A percentile compares a stretch with the other conserved stretches of the same genome.
Evolutionary conservation across 495 filamentous ascomycete genomes (phyloP).

Genomic region (Opeltia flavorubescens): DNA sequence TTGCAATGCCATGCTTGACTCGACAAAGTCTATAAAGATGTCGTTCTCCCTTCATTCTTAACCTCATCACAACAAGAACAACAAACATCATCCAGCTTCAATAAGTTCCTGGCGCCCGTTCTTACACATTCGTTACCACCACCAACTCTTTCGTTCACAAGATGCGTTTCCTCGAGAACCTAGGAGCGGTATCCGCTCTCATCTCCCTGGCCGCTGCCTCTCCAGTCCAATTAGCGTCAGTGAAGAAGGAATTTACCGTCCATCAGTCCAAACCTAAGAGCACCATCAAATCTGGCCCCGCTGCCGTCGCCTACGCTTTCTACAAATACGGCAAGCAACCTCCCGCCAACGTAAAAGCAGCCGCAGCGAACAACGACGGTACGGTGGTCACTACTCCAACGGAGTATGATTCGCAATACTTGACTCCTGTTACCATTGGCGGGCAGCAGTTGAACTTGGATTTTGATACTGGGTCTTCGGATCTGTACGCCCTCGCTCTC

Average conservation of each 20-base stretch:
- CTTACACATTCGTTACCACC: neutral
- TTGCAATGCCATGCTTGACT: too few species aligned
- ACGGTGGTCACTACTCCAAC: constrained; percentile 39
- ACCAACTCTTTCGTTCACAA: neutral
- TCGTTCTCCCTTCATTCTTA: neutral
- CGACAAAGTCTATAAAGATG: neutral
- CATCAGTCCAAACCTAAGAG: neutral
- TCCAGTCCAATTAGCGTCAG: neutral
- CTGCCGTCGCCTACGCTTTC: constrained; percentile 27
- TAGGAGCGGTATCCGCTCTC: neutral
- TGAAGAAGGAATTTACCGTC: neutral
- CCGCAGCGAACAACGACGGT: constrained; percentile 29
- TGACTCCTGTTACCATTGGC: constrained; percentile 53
- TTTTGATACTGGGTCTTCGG: constrained; percentile 62
- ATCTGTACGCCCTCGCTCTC: constrained; percentile 46
- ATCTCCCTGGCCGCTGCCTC: neutral
- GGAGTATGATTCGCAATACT: constrained; percentile 45
- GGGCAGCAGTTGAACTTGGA: constrained; percentile 48
- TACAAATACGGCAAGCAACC: constrained; percentile 28
- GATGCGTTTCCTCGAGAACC: neutral
- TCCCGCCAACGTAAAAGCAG: constrained; percentile 25
- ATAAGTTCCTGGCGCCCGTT: neutral
- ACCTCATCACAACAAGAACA: neutral
- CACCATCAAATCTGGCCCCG: constrained; percentile 15
- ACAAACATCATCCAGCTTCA: neutral